Evolutionary conservation across 2,329 filamentous ascomycete genomes (phyloP).

Genomic region (Ophiosphaerella herpotricha): DNA sequence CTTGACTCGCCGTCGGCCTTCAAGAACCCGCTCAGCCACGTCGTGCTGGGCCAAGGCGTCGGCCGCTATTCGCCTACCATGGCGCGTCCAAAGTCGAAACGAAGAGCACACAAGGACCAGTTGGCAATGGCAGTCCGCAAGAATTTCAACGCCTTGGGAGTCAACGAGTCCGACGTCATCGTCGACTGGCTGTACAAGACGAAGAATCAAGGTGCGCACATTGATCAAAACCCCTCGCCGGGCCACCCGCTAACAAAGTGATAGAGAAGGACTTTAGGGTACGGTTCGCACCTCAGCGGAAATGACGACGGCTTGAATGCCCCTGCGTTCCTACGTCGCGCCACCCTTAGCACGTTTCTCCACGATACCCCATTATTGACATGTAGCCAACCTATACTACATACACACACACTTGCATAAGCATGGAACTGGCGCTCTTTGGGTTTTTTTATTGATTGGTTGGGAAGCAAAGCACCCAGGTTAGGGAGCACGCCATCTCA

Average conservation of each 20-base stretch:
- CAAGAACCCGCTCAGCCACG: slow-evolving; percentile 55
- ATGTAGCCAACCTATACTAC: slow-evolving; percentile 25
- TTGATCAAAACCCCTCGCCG: no score
- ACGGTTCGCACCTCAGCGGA: slow-evolving; percentile 48
- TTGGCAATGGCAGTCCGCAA: slow-evolving; percentile 75
- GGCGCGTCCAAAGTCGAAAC: slow-evolving; percentile 66
- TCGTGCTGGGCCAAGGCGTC: slow-evolving; percentile 62
- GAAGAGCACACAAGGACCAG: slow-evolving; percentile 72
- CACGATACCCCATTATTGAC: slow-evolving; percentile 40
- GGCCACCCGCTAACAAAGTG: slow-evolving; percentile 6
- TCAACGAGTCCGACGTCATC: slow-evolving; percentile 82
- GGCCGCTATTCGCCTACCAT: slow-evolving; percentile 77
- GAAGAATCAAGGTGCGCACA: slow-evolving; percentile 56
- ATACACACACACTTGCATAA: slow-evolving; percentile 26
- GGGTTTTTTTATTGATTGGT: neutral
- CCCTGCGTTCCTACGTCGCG: slow-evolving; percentile 14
- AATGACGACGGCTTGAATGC: slow-evolving; percentile 22
- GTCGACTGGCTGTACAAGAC: slow-evolving; percentile 78
- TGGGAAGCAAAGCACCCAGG: neutral
- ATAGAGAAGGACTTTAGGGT: slow-evolving; percentile 55
- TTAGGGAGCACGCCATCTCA: neutral
- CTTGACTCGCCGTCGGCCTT: slow-evolving; percentile 74
- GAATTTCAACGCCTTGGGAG: slow-evolving; percentile 79
- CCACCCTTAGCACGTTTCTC: slow-evolving; percentile 37
- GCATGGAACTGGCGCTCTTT: slow-evolving; percentile 42